Evolutionary conservation across 805 yeast species (phyloP).

Genomic region (Candida ortonii): DNA sequence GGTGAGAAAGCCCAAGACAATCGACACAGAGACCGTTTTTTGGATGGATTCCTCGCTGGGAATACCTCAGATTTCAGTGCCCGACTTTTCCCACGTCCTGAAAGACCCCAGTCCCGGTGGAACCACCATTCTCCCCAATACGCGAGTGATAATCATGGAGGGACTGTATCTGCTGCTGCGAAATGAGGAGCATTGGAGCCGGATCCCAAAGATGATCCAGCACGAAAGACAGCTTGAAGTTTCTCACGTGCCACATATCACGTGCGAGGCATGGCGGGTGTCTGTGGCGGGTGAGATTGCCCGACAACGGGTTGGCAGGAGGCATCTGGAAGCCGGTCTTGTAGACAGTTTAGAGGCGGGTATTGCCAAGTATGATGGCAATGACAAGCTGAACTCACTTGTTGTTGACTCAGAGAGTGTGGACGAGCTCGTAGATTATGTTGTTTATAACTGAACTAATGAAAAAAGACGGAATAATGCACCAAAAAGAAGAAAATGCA

Average conservation of each 20-base stretch:
- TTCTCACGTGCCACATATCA: conserved; percentile 1
- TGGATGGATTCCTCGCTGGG: conserved; percentile 11
- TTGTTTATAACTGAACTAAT: conserved; percentile 17
- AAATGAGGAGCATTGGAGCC: conserved; percentile 54
- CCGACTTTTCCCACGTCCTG: conserved; percentile 72
- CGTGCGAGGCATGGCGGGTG: conserved; percentile 51
- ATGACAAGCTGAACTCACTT: conserved; percentile 65
- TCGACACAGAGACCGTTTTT: conserved; percentile 3
- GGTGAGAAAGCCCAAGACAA: conserved; percentile 6
- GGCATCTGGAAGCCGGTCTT: conserved; percentile 65
- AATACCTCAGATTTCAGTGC: conserved; percentile 45
- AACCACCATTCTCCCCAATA: conserved; percentile 41
- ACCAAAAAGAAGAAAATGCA: not conserved
- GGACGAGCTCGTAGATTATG: conserved; percentile 17
- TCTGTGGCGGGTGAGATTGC: conserved; percentile 44
- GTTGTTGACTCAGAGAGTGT: conserved; percentile 19
- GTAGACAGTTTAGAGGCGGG: conserved; percentile 50
- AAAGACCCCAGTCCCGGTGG: conserved; percentile 69
- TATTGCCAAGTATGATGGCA: conserved; percentile 43
- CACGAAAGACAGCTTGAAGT: not conserved
- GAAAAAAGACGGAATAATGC: too few relatives aligned
- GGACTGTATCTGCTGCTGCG: conserved; percentile 69
- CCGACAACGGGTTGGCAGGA: conserved; percentile 54
- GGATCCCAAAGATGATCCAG: conserved; percentile 38
- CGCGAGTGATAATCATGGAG: conserved; percentile 64